phyloP scores from a whole-genome alignment of 2,329 filamentous ascomycete species.

The Phialemonium atrogriseum region DNA sequence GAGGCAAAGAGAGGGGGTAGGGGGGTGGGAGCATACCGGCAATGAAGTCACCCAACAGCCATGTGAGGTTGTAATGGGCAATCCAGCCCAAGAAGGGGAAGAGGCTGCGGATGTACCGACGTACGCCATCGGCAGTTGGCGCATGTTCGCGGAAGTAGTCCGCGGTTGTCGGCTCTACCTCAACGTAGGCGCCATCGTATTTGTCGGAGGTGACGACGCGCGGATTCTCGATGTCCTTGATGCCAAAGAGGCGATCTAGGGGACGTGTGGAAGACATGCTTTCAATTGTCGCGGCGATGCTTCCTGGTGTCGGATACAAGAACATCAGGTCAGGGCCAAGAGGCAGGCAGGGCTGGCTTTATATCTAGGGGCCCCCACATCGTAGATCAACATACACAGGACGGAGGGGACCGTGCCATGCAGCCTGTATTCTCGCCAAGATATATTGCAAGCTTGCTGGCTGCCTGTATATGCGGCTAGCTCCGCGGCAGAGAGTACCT shows the following conservation, averaged over 20 bases:
- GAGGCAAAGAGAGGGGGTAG: not conserved
- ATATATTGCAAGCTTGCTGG: too few relatives aligned
- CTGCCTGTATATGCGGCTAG: too few relatives aligned
- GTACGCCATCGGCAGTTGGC: constrained; percentile 38
- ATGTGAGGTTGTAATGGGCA: constrained; percentile 60
- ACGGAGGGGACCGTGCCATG: too few relatives aligned
- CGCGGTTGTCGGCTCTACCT: constrained; percentile 56
- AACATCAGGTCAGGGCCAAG: too few relatives aligned
- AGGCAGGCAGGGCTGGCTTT: too few relatives aligned
- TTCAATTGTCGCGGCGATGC: too few relatives aligned
- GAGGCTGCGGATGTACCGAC: constrained; percentile 38
- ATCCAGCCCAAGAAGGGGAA: constrained; percentile 68
- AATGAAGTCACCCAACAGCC: constrained; percentile 65
- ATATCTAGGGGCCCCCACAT: too few relatives aligned
- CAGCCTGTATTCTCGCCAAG: too few relatives aligned
- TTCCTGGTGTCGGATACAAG: too few relatives aligned
- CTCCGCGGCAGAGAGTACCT: too few relatives aligned
- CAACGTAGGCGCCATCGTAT: constrained; percentile 33
- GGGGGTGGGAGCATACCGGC: constrained; percentile 42
- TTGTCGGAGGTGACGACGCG: constrained; percentile 15
- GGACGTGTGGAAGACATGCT: constrained; percentile 3
- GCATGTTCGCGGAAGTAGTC: constrained; percentile 52
- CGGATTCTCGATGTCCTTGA: constrained; percentile 4
- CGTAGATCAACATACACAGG: too few relatives aligned
- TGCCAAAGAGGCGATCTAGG: constrained; percentile 4